Conservation (phyloP, 305 asterid genomes). For the Solanum hybrid region DNA sequence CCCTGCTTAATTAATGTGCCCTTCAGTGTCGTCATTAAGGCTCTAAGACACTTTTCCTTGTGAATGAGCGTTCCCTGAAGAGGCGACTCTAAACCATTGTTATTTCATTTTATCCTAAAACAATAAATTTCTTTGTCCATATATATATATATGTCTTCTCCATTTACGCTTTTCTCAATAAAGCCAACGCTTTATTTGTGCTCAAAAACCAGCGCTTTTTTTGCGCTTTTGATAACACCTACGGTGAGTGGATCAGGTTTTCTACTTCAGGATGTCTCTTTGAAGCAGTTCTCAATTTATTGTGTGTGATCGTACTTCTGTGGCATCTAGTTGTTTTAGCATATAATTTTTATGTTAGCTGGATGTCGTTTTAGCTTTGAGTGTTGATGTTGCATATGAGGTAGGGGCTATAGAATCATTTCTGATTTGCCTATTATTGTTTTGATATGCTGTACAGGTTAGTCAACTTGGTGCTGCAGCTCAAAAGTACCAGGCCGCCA, state of each 20-base stretch:
- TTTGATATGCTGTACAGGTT: constrained; percentile 26
- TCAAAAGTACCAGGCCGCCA: constrained; percentile 64
- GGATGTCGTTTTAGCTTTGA: background rate
- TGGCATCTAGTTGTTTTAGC: background rate
- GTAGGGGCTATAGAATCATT: background rate
- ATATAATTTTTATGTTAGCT: background rate
- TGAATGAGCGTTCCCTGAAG: too few species aligned
- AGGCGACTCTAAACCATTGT: too few species aligned
- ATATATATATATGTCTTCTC: too few species aligned
- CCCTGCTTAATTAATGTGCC: background rate
- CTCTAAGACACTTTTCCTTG: background rate
- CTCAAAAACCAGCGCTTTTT: too few species aligned
- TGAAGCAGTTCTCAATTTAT: background rate
- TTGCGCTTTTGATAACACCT: background rate
- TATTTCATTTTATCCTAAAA: too few species aligned
- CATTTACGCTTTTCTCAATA: too few species aligned
- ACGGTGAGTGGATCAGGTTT: background rate
- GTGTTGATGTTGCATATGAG: background rate
- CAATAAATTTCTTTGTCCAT: too few species aligned
- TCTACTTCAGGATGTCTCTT: background rate
- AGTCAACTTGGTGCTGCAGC: constrained; percentile 78
- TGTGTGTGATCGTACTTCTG: background rate
- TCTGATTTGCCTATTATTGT: background rate
- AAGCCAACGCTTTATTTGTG: too few species aligned
- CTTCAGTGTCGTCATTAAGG: too few species aligned